Conservation (phyloP, 768 basidiomycete genomes). For the Xanthoconium stramineum region DNA sequence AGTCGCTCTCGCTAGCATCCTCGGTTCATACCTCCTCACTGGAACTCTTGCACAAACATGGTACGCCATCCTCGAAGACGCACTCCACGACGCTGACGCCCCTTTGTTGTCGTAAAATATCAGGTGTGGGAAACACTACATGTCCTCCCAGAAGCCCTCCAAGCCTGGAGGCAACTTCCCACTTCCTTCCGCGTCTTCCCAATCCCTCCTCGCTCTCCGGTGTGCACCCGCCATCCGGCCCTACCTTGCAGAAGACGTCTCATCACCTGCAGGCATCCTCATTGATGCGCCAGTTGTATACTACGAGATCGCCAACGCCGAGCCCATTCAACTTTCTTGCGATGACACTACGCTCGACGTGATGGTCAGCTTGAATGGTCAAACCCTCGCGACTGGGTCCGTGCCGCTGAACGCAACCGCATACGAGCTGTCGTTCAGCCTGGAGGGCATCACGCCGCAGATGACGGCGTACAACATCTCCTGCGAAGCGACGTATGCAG, state of each 20-base stretch:
- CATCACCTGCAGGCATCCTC: slow-evolving; percentile 43
- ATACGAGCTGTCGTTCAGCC: slow-evolving; percentile 46
- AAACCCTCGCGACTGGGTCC: slow-evolving; percentile 23
- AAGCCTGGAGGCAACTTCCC: slow-evolving; percentile 53
- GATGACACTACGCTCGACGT: slow-evolving; percentile 33
- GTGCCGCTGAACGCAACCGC: slow-evolving; percentile 53
- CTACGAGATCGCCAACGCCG: slow-evolving; percentile 45
- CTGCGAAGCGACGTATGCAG: slow-evolving; percentile 29
- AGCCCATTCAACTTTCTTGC: slow-evolving; percentile 35
- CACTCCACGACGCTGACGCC: background rate
- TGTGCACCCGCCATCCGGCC: slow-evolving; percentile 59
- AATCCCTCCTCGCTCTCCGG: slow-evolving; percentile 52
- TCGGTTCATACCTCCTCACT: slow-evolving; percentile 12
- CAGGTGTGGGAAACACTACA: slow-evolving; percentile 61
- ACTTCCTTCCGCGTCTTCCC: slow-evolving; percentile 33
- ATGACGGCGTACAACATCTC: slow-evolving; percentile 29
- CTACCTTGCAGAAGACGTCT: slow-evolving; percentile 53
- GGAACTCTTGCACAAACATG: slow-evolving; percentile 28
- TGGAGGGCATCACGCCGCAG: slow-evolving; percentile 44
- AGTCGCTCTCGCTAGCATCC: slow-evolving; percentile 2
- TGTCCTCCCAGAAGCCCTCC: slow-evolving; percentile 37
- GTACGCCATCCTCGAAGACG: slow-evolving; percentile 9
- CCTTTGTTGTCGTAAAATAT: background rate
- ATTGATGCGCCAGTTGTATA: slow-evolving; percentile 52
- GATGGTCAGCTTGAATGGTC: slow-evolving; percentile 30